Percentiles rank a stretch among this genome's conserved stretches.
Evolutionary conservation across 345 rosid species (phyloP).

Genomic region (Luvunga scandens): DNA sequence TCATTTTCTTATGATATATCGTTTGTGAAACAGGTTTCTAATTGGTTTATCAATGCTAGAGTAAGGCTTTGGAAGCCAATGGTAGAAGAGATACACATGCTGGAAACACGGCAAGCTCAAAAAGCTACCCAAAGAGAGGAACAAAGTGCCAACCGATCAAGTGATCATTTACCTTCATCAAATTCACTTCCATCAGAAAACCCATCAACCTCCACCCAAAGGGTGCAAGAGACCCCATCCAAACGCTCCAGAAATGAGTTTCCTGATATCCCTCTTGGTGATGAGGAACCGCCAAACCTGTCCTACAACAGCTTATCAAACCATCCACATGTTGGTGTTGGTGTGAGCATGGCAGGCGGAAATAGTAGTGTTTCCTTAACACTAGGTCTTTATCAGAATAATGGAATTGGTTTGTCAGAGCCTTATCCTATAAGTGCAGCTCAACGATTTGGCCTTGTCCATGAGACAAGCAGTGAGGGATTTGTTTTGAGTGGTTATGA

Average conservation of each 20-base stretch:
- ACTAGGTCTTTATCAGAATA: conserved; percentile 80
- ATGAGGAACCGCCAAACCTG: conserved; percentile 24
- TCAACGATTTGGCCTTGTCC: conserved; percentile 66
- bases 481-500: conserved; percentile 56
- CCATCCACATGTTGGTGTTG: conserved; percentile 41
- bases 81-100: conserved; percentile 89
- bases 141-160: conserved; percentile 29
- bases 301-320: conserved; percentile 37
- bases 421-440: conserved; percentile 63
- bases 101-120: conserved; percentile 67
- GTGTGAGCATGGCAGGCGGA: conserved; percentile 40
- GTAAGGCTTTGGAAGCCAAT: conserved; percentile 97
- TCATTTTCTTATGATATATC: neutral
- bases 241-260: conserved; percentile 49
- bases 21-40: conserved; percentile 55
- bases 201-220: conserved; percentile 36
- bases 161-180: conserved; percentile 24
- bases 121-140: conserved; percentile 52
- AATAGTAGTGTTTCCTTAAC: conserved; percentile 69
- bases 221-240: conserved; percentile 37
- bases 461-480: conserved; percentile 46
- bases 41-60: conserved; percentile 94
- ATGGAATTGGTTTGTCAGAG: conserved; percentile 55
- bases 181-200: conserved; percentile 29
- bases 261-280: conserved; percentile 30